These are phyloP conservation scores for Tephrocybe sp. DNA, from an alignment of 768 basidiomycete genomes.

Conservation along the genomic window DNA sequence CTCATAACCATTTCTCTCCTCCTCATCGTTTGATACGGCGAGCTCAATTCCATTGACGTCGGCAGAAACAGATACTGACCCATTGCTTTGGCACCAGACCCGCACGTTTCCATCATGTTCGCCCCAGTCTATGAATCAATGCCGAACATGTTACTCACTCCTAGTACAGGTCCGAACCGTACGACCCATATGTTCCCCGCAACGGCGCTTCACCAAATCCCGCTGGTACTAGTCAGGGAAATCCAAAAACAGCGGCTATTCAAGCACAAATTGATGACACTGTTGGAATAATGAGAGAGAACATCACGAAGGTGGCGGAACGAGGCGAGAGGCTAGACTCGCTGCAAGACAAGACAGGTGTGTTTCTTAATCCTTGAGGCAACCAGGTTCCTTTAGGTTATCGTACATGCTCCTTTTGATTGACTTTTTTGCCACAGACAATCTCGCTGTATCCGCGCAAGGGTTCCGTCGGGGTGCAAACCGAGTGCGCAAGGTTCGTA, in stretches of 20 bases:
- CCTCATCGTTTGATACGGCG: conserved; percentile 42
- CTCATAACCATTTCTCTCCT: conserved; percentile 21
- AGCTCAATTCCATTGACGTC: conserved; percentile 13
- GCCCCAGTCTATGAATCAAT: conserved; percentile 19
- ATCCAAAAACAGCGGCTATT: conserved; percentile 89
- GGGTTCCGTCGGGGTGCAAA: conserved; percentile 98
- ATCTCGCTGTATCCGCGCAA: conserved; percentile 97
- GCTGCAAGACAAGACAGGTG: conserved; percentile 97
- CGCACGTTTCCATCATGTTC: conserved; percentile 37
- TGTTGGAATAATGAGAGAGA: conserved; percentile 96
- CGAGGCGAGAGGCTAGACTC: conserved; percentile 92
- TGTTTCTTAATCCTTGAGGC: conserved; percentile 27
- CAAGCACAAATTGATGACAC: conserved; percentile 98
- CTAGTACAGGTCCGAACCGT: conserved; percentile 85
- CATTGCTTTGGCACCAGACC: conserved; percentile 19
- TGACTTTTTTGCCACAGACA: conserved; percentile 58
- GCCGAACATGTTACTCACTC: conserved; percentile 14
- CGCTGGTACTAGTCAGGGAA: conserved; percentile 51
- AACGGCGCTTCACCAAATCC: conserved; percentile 65
- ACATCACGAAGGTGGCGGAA: conserved; percentile 95
- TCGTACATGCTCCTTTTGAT: conserved; percentile 4
- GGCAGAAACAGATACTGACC: neutral
- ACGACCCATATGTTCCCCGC: conserved; percentile 97
- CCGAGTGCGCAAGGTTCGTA: conserved; percentile 89
- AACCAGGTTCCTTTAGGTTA: neutral